phyloP scores from a whole-genome alignment of 306 rosid species.

The Acacia melanoxylon region DNA sequence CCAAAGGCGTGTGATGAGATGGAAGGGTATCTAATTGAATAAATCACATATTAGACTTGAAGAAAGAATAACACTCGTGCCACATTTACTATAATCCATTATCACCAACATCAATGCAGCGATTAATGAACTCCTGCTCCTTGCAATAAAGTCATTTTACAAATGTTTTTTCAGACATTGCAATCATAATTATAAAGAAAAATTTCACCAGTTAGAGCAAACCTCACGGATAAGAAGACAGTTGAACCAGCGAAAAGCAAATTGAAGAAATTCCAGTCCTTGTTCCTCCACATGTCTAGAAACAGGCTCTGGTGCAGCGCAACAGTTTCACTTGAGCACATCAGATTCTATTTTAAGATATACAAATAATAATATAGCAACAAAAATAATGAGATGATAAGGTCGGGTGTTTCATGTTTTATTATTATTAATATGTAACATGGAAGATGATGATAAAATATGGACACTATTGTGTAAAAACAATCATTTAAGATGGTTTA shows the following conservation, averaged over 20 bases:
- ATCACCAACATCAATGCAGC: neutral
- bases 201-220: slow-evolving; percentile 25
- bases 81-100: slow-evolving; percentile 7
- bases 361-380: slow-evolving; percentile 9
- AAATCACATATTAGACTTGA: slow-evolving; percentile 36
- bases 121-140: neutral
- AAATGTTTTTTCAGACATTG: slow-evolving; percentile 8
- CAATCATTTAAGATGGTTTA: neutral
- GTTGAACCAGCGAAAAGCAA: slow-evolving; percentile 99
- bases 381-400: slow-evolving; percentile 11
- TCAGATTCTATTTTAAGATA: slow-evolving; percentile 32
- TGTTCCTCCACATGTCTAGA: slow-evolving; percentile 90
- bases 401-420: slow-evolving; percentile 13
- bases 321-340: slow-evolving; percentile 29
- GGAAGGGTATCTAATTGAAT: slow-evolving; percentile 76
- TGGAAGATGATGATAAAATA: neutral
- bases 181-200: slow-evolving; percentile 13
- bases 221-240: slow-evolving; percentile 98
- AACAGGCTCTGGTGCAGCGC: slow-evolving; percentile 66
- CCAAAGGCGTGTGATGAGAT: slow-evolving; percentile 95
- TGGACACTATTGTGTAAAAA: neutral
- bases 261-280: slow-evolving; percentile 95
- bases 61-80: slow-evolving; percentile 22
- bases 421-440: neutral
- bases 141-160: neutral